A percentile compares a stretch with the other conserved stretches of the same genome.
Conservation (phyloP, 768 basidiomycete genomes). For the Phylloporus rhodoxanthus region DNA sequence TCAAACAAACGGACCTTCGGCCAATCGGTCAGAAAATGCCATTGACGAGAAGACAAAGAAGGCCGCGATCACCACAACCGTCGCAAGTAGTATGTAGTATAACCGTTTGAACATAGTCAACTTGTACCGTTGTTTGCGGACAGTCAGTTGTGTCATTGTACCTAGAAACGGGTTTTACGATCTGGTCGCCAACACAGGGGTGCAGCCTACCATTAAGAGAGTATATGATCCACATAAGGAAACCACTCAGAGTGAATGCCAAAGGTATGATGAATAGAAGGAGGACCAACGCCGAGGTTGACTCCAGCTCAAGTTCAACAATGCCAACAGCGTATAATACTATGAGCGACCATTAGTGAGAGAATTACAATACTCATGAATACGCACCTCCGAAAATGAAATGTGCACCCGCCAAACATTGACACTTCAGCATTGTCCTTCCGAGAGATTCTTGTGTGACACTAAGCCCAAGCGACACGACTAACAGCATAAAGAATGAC, state of each 20-base stretch:
- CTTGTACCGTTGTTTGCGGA: constrained; percentile 84
- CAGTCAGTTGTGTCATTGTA: constrained; percentile 80
- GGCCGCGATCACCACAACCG: constrained; percentile 73
- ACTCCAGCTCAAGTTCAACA: constrained; percentile 87
- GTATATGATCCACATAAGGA: constrained; percentile 94
- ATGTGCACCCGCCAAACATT: constrained; percentile 75
- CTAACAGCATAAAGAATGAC: constrained; percentile 91
- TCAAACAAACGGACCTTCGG: constrained; percentile 59
- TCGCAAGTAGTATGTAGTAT: constrained; percentile 76
- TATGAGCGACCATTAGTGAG: constrained; percentile 29
- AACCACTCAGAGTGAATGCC: constrained; percentile 91
- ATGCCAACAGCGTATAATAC: constrained; percentile 93
- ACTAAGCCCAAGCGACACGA: constrained; percentile 87
- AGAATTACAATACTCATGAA: neutral
- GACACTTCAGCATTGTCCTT: constrained; percentile 75
- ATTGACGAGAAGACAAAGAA: constrained; percentile 94
- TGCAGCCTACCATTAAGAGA: constrained; percentile 68
- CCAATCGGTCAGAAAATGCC: constrained; percentile 84
- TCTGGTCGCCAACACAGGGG: neutral
- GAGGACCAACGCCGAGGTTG: constrained; percentile 77
- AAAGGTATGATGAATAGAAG: constrained; percentile 91
- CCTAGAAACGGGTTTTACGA: constrained; percentile 39
- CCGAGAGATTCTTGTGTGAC: constrained; percentile 89
- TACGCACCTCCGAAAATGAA: constrained; percentile 88
- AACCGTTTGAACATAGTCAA: constrained; percentile 83